A percentile compares a stretch with the other conserved stretches of the same genome.
Evolutionary conservation across 2,329 filamentous ascomycete species (phyloP).

Genomic region (Colletotrichum musicola): DNA sequence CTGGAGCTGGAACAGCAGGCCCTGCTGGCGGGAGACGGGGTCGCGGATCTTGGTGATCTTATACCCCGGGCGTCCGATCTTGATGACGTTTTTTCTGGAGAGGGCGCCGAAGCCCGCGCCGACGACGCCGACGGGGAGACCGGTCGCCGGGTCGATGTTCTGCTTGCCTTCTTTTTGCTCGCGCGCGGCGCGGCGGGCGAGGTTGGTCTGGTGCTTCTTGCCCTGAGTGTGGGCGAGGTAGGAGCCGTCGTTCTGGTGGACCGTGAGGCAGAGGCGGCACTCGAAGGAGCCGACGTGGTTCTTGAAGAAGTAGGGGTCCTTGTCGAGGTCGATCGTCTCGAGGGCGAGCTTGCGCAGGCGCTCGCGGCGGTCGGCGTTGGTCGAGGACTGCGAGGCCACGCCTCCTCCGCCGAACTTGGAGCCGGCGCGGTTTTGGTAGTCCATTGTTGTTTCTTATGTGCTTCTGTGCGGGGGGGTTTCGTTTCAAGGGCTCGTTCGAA

Average conservation of each 20-base stretch:
- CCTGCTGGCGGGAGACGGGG: constrained; percentile 87
- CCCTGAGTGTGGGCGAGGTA: constrained; percentile 99
- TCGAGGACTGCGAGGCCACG: constrained; percentile 92
- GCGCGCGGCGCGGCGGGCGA: constrained; percentile 93
- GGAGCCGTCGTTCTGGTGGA: constrained; percentile 98
- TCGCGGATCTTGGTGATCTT: constrained; percentile 98
- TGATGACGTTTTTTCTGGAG: constrained; percentile 86
- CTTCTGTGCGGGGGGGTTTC: neutral
- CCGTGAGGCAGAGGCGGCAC: constrained; percentile 94
- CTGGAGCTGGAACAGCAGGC: constrained; percentile 94
- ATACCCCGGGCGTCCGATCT: constrained; percentile 96
- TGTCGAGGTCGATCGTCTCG: constrained; percentile 98
- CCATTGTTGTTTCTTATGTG: constrained; percentile 55
- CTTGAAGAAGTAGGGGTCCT: constrained; percentile 99
- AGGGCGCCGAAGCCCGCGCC: constrained; percentile 72
- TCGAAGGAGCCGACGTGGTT: constrained; percentile 99
- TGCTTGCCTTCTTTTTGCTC: constrained; percentile 90
- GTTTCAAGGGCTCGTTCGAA: neutral
- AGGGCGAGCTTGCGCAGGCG: constrained; percentile 97
- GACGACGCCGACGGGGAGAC: constrained; percentile 79
- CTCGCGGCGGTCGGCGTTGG: constrained; percentile 96
- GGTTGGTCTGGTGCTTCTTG: constrained; percentile 98
- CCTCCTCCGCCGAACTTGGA: constrained; percentile 98
- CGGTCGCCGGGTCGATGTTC: constrained; percentile 76
- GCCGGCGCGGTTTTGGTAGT: constrained; percentile 91